These are phyloP conservation scores for Theileria orientalis DNA, from an alignment of 169 alveolate genomes.

Conservation along the genomic window DNA sequence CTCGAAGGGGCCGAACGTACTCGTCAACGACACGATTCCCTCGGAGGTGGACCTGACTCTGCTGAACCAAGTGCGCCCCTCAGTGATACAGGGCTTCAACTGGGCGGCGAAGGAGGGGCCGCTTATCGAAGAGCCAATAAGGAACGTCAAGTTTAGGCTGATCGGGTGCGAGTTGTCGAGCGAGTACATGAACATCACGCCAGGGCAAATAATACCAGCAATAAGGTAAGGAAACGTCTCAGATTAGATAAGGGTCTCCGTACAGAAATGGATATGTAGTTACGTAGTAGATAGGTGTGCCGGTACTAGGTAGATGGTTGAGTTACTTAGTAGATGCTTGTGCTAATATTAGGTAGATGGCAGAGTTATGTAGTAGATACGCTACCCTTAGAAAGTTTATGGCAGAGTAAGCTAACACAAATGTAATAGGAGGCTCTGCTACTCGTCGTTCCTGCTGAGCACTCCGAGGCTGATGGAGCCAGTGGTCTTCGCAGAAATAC, in stretches of 20 bases:
- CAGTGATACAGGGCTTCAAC: constrained; percentile 94
- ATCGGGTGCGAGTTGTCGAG: constrained; percentile 84
- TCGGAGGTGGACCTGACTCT: constrained; percentile 85
- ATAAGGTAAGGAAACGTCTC: constrained; percentile 80
- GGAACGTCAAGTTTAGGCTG: constrained; percentile 88
- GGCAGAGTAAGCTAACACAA: too few species aligned
- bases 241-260: too few species aligned
- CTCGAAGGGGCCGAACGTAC: constrained; percentile 87
- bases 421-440: constrained; percentile 89
- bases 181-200: constrained; percentile 91
- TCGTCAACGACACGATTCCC: constrained; percentile 95
- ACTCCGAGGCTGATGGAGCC: constrained; percentile 99
- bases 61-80: constrained; percentile 77
- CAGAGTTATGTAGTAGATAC: too few species aligned
- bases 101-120: constrained; percentile 99
- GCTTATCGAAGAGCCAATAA: constrained; percentile 93
- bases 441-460: constrained; percentile 96
- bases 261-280: not conserved
- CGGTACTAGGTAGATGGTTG: too few species aligned
- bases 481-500: constrained; percentile 89
- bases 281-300: too few species aligned
- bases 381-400: too few species aligned
- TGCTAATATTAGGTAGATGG: too few species aligned
- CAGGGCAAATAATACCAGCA: constrained; percentile 98
- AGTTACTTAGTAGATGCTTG: too few species aligned